Evolutionary conservation across 768 basidiomycete species (phyloP).

Genomic region (Leccinum subtestaceum): DNA sequence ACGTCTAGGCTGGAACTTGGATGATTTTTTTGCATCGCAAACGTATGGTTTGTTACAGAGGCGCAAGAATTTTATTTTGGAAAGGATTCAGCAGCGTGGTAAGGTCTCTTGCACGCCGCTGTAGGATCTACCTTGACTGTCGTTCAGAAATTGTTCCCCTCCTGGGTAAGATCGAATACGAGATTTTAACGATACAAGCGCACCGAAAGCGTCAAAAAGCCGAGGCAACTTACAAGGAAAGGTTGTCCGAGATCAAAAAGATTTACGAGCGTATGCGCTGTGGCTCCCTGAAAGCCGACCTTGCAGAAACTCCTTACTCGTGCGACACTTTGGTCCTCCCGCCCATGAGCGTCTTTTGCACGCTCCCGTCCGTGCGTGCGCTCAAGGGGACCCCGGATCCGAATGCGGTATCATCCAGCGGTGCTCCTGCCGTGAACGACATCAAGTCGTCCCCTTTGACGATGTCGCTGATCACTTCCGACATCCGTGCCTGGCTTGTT

Average conservation of each 20-base stretch:
- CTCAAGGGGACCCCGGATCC: constrained; percentile 30
- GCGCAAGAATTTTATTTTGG: constrained; percentile 38
- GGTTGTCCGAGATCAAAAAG: constrained; percentile 36
- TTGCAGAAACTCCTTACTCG: neutral
- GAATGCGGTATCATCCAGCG: neutral
- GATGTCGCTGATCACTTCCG: constrained; percentile 36
- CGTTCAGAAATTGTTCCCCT: constrained; percentile 21
- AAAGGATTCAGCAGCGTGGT: constrained; percentile 41
- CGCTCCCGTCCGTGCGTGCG: constrained; percentile 43
- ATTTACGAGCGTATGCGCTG: constrained; percentile 47
- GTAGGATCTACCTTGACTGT: neutral
- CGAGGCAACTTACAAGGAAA: constrained; percentile 25
- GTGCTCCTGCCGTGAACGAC: constrained; percentile 3
- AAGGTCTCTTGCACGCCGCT: constrained; percentile 1
- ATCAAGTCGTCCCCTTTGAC: constrained; percentile 32
- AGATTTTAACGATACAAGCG: constrained; percentile 29
- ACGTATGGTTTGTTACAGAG: constrained; percentile 40
- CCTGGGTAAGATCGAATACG: constrained; percentile 22
- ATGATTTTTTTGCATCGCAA: constrained; percentile 40
- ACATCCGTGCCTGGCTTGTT: constrained; percentile 50
- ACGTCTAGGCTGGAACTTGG: constrained; percentile 41
- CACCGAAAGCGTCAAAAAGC: constrained; percentile 27
- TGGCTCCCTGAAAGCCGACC: constrained; percentile 9
- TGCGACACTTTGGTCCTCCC: constrained; percentile 35
- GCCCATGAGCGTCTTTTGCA: constrained; percentile 45